Evolutionary conservation across 257 asterid species (phyloP).

Genomic region (Penstemon newberryi): DNA sequence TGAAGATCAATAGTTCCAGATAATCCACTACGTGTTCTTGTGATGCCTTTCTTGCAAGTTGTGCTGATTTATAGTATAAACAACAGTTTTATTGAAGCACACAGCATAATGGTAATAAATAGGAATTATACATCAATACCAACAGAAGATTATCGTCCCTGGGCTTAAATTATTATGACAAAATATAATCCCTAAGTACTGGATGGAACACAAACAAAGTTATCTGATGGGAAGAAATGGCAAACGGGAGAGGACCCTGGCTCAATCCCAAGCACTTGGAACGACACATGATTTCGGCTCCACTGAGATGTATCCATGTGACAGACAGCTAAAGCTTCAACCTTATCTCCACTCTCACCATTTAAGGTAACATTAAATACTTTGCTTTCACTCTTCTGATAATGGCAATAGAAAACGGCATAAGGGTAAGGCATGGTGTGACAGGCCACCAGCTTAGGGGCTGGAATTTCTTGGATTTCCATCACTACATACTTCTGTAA

Average conservation of each 20-base stretch:
- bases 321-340: constrained; percentile 75
- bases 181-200: neutral
- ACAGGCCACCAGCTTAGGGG: constrained; percentile 59
- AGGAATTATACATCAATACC: too few species aligned
- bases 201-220: constrained; percentile 54
- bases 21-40: too few species aligned
- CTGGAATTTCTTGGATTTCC: constrained; percentile 34
- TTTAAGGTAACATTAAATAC: constrained; percentile 49
- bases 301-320: constrained; percentile 86
- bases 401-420: constrained; percentile 66
- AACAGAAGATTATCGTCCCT: too few species aligned
- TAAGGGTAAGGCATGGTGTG: constrained; percentile 79
- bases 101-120: too few species aligned
- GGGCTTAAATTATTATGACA: too few species aligned
- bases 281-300: constrained; percentile 60
- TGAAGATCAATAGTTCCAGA: too few species aligned
- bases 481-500: constrained; percentile 49
- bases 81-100: too few species aligned
- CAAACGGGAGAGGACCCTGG: constrained; percentile 68
- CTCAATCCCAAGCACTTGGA: constrained; percentile 52
- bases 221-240: constrained; percentile 88
- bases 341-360: constrained; percentile 53
- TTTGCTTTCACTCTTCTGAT: constrained; percentile 50
- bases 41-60: too few species aligned
- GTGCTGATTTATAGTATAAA: too few species aligned